Conservation (phyloP, 208 protist genomes). For the Crithidia sp. region DNA sequence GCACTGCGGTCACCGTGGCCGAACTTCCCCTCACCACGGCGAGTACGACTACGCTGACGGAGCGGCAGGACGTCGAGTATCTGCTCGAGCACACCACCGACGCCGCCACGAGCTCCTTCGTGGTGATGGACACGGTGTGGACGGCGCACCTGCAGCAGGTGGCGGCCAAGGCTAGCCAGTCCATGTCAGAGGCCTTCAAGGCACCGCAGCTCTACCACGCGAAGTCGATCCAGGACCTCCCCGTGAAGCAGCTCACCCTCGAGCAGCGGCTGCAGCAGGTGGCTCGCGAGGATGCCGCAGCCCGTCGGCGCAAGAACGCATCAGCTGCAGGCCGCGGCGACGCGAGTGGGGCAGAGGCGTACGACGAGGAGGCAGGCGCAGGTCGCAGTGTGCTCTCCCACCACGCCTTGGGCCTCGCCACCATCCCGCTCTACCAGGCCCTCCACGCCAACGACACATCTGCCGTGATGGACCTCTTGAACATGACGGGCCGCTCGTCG, state of each 20-base stretch:
- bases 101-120: slow-evolving; percentile 42
- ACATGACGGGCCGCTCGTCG: slow-evolving; percentile 52
- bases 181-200: slow-evolving; percentile 63
- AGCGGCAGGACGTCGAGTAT: slow-evolving; percentile 22
- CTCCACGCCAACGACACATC: slow-evolving; percentile 79
- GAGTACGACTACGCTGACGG: slow-evolving; percentile 2
- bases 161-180: slow-evolving; percentile 54
- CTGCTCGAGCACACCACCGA: slow-evolving; percentile 32
- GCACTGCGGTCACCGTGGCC: slow-evolving; percentile 30
- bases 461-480: slow-evolving; percentile 85
- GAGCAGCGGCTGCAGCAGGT: slow-evolving; percentile 76
- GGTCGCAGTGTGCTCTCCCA: slow-evolving; percentile 30
- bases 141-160: slow-evolving; percentile 47
- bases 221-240: slow-evolving; percentile 71
- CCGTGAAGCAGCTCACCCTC: slow-evolving; percentile 68
- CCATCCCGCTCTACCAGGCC: slow-evolving; percentile 85
- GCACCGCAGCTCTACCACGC: slow-evolving; percentile 55
- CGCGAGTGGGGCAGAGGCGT: slow-evolving; percentile 1
- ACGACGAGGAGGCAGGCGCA: neutral
- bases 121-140: slow-evolving; percentile 54
- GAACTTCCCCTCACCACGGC: slow-evolving; percentile 25
- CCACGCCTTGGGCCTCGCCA: slow-evolving; percentile 75
- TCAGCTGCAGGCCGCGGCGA: neutral
- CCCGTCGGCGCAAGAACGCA: slow-evolving; percentile 19
- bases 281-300: slow-evolving; percentile 26